Evolutionary conservation across 1,139 yeast species (phyloP).

Genomic region (Taphrina confusa): DNA sequence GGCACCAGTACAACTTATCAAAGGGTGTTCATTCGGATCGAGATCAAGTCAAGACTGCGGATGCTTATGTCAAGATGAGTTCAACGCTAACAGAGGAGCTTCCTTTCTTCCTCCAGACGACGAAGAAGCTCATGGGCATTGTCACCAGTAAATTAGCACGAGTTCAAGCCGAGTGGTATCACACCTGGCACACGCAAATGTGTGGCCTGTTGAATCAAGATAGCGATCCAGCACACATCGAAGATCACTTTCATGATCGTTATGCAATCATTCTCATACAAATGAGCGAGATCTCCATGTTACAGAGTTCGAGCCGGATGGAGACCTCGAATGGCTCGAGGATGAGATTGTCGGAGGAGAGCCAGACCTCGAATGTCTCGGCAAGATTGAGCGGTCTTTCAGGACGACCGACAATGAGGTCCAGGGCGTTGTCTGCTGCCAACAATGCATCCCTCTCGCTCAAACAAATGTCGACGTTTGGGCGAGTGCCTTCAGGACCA

Average conservation of each 20-base stretch:
- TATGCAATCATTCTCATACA: conserved; percentile 14
- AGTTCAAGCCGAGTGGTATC: conserved; percentile 23
- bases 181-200: conserved; percentile 1
- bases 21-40: conserved; percentile 3
- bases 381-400: background rate
- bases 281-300: background rate
- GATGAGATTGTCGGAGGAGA: conserved; percentile 8
- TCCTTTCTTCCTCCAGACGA: conserved; percentile 8
- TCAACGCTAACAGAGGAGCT: conserved; percentile 15
- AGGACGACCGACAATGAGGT: conserved; percentile 7
- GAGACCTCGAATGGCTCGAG: background rate
- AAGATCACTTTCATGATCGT: conserved; percentile 4
- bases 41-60: background rate
- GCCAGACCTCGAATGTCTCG: background rate
- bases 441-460: conserved; percentile 13
- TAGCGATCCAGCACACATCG: background rate
- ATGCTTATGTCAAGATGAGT: conserved; percentile 5
- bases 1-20: background rate
- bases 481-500: conserved; percentile 7
- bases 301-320: background rate
- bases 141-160: conserved; percentile 3
- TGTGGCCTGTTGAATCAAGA: background rate
- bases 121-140: conserved; percentile 10
- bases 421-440: conserved; percentile 17
- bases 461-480: conserved; percentile 7